Evolutionary conservation across 495 filamentous ascomycete genomes (phyloP), one percentile per base, ranked within the genome.

Genomic region (Rhypophila decipiens): DNA sequence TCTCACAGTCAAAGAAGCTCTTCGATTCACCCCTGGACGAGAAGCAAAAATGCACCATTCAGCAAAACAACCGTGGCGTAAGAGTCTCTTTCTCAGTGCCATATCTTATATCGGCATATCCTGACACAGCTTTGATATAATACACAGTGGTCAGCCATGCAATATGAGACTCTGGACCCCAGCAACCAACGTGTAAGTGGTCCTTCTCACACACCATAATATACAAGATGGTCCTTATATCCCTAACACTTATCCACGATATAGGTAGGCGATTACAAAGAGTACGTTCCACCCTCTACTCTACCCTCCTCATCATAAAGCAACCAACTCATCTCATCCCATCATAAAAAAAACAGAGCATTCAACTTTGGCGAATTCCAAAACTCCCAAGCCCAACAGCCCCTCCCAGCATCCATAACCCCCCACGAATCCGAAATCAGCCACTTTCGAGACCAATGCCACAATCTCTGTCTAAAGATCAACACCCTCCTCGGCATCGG

Each of bases 201-300:
- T 34, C 27, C 17, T 23, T 10, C n/a, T 5, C 18, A n/a, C n/a
- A n/a, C n/a, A n/a, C n/a, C n/a, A n/a, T n/a, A n/a, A n/a, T n/a
- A n/a, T n/a, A n/a, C n/a, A n/a, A n/a, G n/a, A n/a, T n/a, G n/a
- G n/a, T n/a, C n/a, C n/a, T n/a, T n/a, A n/a, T n/a, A 12, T 7
- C 1, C 23, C 13, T 36, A 23, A 29, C 40, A n/a, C 19, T 1
- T 18, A 18, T 20, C 18, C 38, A 5, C 29, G 17, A 5, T 4
- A 10, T 19, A 90, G 87, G 78, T 81, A 17, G 91, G 90, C 13
- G 91, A 97, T 56, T 89, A 90, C 59, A 96, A 96, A 75, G 90
- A 95, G 90, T 94, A 70, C 57, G 70, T 55, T 2, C 10, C 27
- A 13, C 27, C 17, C 11, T 11, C n/a, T n/a, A n/a, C n/a, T n/a